A percentile compares a stretch with the other conserved stretches of the same genome.
Conservation (phyloP, 805 yeast species). For the Cyberlindnera euphorbiae region DNA sequence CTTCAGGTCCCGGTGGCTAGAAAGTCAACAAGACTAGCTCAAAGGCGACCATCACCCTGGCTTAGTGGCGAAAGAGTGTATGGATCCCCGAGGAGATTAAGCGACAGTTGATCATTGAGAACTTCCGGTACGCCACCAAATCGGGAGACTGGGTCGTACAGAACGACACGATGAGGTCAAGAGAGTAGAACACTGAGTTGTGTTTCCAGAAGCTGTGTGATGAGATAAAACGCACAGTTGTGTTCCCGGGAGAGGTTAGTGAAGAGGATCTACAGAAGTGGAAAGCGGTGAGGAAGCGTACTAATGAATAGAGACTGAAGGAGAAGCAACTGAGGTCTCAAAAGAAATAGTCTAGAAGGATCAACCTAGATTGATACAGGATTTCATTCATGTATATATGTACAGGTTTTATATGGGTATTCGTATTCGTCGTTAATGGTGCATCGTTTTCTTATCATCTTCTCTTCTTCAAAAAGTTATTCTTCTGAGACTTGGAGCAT, state of each 20-base stretch:
- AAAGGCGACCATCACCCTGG: conserved; percentile 57
- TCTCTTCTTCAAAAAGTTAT: background rate
- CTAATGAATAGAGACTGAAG: conserved; percentile 33
- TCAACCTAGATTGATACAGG: conserved; percentile 1
- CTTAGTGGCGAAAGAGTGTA: conserved; percentile 38
- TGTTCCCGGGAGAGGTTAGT: conserved; percentile 44
- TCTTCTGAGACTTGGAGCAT: conserved; percentile 16
- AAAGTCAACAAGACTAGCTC: conserved; percentile 69
- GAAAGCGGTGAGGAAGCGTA: conserved; percentile 33
- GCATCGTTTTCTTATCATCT: background rate
- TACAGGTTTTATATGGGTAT: background rate
- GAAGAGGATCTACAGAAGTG: conserved; percentile 46
- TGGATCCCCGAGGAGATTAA: conserved; percentile 61
- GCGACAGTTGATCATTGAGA: conserved; percentile 32
- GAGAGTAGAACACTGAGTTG: conserved; percentile 50
- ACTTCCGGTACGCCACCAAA: conserved; percentile 51
- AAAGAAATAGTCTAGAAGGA: conserved; percentile 34
- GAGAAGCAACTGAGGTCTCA: conserved; percentile 33
- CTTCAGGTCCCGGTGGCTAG: conserved; percentile 88
- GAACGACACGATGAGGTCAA: conserved; percentile 58
- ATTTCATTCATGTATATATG: no score
- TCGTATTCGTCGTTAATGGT: no score
- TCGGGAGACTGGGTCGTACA: conserved; percentile 44
- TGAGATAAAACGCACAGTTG: conserved; percentile 44
- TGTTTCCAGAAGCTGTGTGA: conserved; percentile 57